Evolutionary conservation across 306 rosid genomes (phyloP).

Genomic region (Casuarina cunninghamiana): DNA sequence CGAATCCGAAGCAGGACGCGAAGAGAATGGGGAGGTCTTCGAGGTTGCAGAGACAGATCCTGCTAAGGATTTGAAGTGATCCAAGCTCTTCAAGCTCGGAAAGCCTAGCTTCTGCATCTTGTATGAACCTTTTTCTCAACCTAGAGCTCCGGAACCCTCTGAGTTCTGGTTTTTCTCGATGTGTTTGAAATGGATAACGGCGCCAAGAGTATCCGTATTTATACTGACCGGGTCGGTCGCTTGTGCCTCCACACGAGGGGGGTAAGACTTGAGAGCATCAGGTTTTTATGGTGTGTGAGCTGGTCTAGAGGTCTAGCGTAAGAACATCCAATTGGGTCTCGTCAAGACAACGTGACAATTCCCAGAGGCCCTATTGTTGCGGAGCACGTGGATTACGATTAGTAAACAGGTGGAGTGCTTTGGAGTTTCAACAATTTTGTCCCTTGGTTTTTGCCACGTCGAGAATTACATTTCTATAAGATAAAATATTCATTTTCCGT

Average conservation of each 20-base stretch:
- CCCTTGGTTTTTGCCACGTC: too few relatives aligned
- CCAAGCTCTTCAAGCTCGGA: conserved; percentile 69
- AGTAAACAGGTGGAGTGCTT: too few relatives aligned
- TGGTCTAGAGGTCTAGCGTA: too few relatives aligned
- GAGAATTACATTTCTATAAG: too few relatives aligned
- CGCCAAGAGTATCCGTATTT: conserved; percentile 40
- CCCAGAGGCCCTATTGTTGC: too few relatives aligned
- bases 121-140: conserved; percentile 2
- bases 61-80: conserved; percentile 74
- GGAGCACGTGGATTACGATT: too few relatives aligned
- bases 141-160: conserved; percentile 14
- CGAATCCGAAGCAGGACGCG: conserved; percentile 52
- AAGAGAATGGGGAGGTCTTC: conserved; percentile 53
- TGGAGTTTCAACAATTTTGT: too few relatives aligned
- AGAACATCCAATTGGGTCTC: too few relatives aligned
- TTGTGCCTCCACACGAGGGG: neutral
- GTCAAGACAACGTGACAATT: too few relatives aligned
- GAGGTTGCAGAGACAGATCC: conserved; percentile 49
- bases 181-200: conserved; percentile 33
- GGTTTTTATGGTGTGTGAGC: too few relatives aligned
- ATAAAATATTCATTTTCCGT: too few relatives aligned
- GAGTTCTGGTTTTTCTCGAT: conserved; percentile 20
- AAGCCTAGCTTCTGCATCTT: conserved; percentile 60
- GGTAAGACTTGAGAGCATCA: neutral
- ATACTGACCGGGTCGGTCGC: conserved; percentile 16